A percentile compares a stretch with the other conserved stretches of the same genome.
Conservation (phyloP, 257 asterid genomes). For the Solanum chiquidenum region DNA sequence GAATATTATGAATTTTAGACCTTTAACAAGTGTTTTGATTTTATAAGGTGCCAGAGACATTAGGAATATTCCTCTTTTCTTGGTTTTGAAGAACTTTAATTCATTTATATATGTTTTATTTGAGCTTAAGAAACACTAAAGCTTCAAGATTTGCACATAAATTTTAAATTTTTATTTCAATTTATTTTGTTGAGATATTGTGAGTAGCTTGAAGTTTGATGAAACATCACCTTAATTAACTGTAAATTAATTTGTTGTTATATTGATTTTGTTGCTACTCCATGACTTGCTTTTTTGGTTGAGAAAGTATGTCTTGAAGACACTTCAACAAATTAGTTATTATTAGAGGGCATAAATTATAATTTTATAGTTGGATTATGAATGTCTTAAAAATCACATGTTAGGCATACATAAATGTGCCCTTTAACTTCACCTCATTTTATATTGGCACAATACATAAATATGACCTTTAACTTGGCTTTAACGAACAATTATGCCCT, state of each 20-base stretch:
- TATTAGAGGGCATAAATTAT: not conserved
- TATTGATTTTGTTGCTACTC: not conserved
- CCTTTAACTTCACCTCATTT: no score
- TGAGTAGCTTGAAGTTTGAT: not conserved
- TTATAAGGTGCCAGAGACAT: not conserved
- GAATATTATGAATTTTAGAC: no score
- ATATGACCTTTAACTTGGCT: no score
- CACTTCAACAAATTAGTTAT: not conserved
- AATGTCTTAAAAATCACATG: not conserved
- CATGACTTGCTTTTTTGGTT: not conserved
- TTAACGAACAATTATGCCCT: no score
- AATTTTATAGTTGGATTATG: not conserved
- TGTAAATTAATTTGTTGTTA: not conserved
- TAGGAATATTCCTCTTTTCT: not conserved
- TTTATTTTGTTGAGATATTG: not conserved
- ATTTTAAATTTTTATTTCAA: not conserved
- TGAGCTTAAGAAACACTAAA: not conserved
- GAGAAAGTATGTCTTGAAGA: not conserved
- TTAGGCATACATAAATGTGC: no score
- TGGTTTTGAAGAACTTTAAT: not conserved
- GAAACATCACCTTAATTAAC: not conserved
- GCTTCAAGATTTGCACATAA: not conserved
- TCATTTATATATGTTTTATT: not conserved
- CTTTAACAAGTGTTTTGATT: no score
- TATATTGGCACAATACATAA: no score